A percentile compares a stretch with the other conserved stretches of the same genome.
These are phyloP conservation scores for Talaromyces nanjingensis DNA, from an alignment of 495 filamentous ascomycete species.

Conservation along the genomic window DNA sequence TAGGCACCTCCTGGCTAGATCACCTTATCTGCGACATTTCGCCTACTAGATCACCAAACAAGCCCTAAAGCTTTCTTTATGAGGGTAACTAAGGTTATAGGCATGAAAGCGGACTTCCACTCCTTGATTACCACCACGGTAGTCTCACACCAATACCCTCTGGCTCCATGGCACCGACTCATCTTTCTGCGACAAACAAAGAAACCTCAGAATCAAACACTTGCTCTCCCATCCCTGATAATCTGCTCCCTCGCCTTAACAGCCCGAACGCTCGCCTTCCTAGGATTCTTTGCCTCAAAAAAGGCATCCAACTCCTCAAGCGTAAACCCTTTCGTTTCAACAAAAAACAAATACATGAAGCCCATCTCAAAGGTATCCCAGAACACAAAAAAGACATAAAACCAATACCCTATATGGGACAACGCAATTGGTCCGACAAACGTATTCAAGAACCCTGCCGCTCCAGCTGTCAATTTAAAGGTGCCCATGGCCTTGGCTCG, in stretches of 20 bases:
- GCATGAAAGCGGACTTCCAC: no score
- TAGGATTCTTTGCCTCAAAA: slow-evolving; percentile 50
- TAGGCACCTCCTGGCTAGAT: no score
- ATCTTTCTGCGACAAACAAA: no score
- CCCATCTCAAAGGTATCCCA: slow-evolving; percentile 48
- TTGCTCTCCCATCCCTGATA: no score
- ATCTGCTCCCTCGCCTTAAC: background rate
- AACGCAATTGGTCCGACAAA: slow-evolving; percentile 37
- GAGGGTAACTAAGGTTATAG: no score
- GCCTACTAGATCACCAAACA: no score
- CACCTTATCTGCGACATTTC: no score
- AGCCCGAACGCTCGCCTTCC: slow-evolving; percentile 26
- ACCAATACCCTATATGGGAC: slow-evolving; percentile 23
- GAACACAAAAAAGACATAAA: slow-evolving; percentile 40
- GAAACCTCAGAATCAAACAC: no score
- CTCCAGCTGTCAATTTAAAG: slow-evolving; percentile 11
- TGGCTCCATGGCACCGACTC: no score
- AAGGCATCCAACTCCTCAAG: slow-evolving; percentile 63
- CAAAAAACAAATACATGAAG: slow-evolving; percentile 58
- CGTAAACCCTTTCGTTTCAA: slow-evolving; percentile 61
- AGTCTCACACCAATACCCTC: no score
- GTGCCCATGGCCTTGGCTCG: slow-evolving; percentile 59
- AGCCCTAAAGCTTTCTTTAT: no score
- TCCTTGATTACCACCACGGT: no score
- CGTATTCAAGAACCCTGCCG: slow-evolving; percentile 32